phyloP scores from a whole-genome alignment of 768 basidiomycete genomes.

The Collybia mongolica region DNA sequence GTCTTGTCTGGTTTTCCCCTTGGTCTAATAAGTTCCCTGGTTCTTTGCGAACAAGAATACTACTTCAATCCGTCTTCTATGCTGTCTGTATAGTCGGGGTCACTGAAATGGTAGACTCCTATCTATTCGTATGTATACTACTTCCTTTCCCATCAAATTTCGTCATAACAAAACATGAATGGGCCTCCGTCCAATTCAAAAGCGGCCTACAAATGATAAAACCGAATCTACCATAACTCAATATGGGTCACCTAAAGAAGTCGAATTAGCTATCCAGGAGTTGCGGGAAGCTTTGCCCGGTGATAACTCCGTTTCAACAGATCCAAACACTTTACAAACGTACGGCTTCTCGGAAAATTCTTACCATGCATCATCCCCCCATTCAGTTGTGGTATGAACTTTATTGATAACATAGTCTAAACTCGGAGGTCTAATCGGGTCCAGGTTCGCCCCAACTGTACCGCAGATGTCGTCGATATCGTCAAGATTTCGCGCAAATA shows the following conservation, averaged over 20 bases:
- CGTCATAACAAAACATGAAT: too few relatives aligned
- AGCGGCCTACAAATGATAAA: not conserved
- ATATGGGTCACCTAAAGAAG: slow-evolving; percentile 48
- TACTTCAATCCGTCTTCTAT: slow-evolving; percentile 36
- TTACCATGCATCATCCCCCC: slow-evolving; percentile 59
- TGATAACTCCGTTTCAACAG: slow-evolving; percentile 48
- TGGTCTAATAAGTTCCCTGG: slow-evolving; percentile 39
- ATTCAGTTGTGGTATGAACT: slow-evolving; percentile 45
- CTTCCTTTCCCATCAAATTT: not conserved
- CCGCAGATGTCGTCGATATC: slow-evolving; percentile 80
- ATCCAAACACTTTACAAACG: slow-evolving; percentile 45
- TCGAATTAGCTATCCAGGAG: slow-evolving; percentile 52
- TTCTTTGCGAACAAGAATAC: slow-evolving; percentile 25
- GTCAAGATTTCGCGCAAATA: slow-evolving; percentile 76
- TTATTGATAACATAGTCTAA: not conserved
- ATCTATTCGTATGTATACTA: slow-evolving; percentile 23
- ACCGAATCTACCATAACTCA: slow-evolving; percentile 5
- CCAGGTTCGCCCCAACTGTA: slow-evolving; percentile 60
- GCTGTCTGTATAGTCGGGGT: slow-evolving; percentile 31
- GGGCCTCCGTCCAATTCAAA: not conserved
- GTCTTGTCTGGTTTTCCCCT: slow-evolving; percentile 30
- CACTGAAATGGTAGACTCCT: slow-evolving; percentile 24
- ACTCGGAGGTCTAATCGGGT: slow-evolving; percentile 10
- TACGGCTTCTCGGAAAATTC: slow-evolving; percentile 72
- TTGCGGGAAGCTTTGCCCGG: slow-evolving; percentile 44